Evolutionary conservation across 2,329 filamentous ascomycete species (phyloP).

Genomic region (Cordyceps cateniannulata): DNA sequence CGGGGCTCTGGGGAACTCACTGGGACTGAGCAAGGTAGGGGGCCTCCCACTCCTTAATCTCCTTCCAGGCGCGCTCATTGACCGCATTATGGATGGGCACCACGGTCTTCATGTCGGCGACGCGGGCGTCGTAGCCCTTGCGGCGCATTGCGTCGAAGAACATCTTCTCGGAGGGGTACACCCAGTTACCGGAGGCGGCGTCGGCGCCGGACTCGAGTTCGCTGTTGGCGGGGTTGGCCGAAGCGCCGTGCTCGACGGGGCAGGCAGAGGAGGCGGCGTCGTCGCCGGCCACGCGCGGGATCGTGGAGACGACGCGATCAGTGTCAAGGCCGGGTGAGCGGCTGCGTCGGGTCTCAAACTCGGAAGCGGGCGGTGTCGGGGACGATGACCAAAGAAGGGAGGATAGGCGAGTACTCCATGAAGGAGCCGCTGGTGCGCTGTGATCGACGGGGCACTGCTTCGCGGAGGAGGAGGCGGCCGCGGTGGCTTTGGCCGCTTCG

Average conservation of each 20-base stretch:
- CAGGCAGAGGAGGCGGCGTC: constrained; percentile 10
- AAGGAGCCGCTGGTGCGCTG: constrained; percentile 20
- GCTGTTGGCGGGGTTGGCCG: constrained; percentile 55
- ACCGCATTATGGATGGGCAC: constrained; percentile 98
- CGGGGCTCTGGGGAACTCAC: too few relatives aligned
- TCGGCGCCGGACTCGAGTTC: constrained; percentile 73
- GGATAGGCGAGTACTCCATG: constrained; percentile 38
- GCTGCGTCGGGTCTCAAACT: background rate
- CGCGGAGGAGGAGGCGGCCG: constrained; percentile 13
- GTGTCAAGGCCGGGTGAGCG: constrained; percentile 44
- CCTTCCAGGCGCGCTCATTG: constrained; percentile 90
- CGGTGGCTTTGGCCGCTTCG: constrained; percentile 29
- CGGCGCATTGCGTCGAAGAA: constrained; percentile 97
- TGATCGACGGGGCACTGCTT: constrained; percentile 29
- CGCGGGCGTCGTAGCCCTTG: constrained; percentile 69
- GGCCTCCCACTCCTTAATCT: constrained; percentile 85
- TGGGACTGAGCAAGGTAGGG: constrained; percentile 53
- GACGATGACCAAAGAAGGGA: constrained; percentile 32
- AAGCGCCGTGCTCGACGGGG: constrained; percentile 34
- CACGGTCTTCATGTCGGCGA: constrained; percentile 78
- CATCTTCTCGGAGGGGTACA: constrained; percentile 94
- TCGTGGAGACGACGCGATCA: constrained; percentile 70
- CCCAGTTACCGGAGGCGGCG: constrained; percentile 74
- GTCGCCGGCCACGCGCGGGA: constrained; percentile 54
- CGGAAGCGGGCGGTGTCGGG: constrained; percentile 19